phyloP scores from a whole-genome alignment of 352 stramenopile genomes.

The Phytophthora multivora region DNA sequence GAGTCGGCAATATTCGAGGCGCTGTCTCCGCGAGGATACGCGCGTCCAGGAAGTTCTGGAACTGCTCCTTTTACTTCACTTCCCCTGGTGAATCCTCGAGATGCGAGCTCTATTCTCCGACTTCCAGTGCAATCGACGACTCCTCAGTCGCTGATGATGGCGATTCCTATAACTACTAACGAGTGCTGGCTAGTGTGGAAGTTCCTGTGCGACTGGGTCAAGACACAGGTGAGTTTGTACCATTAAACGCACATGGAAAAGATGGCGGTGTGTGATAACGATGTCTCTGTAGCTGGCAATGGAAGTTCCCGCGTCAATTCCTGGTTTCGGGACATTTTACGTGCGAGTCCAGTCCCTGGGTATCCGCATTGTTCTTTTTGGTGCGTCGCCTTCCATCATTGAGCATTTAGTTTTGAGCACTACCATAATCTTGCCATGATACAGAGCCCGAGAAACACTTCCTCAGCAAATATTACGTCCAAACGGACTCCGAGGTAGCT shows the following conservation, averaged over 20 bases:
- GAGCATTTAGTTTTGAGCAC: too few species aligned
- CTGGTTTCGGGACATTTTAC: slow-evolving; percentile 69
- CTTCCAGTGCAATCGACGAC: slow-evolving; percentile 16
- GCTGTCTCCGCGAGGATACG: slow-evolving; percentile 22
- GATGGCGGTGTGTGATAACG: too few species aligned
- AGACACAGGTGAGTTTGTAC: slow-evolving; percentile 43
- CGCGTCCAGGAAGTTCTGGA: not conserved
- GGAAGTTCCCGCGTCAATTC: slow-evolving; percentile 70
- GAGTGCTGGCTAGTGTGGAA: slow-evolving; percentile 66
- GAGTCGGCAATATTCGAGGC: slow-evolving; percentile 55
- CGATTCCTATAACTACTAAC: slow-evolving; percentile 50
- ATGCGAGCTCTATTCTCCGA: slow-evolving; percentile 5
- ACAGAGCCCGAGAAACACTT: slow-evolving; percentile 65
- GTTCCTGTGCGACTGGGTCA: slow-evolving; percentile 75
- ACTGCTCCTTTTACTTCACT: not conserved
- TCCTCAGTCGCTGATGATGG: slow-evolving; percentile 52
- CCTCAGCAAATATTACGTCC: slow-evolving; percentile 54
- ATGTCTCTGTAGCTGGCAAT: slow-evolving; percentile 55
- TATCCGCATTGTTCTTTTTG: slow-evolving; percentile 68
- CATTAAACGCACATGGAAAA: too few species aligned
- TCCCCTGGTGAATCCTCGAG: slow-evolving; percentile 18
- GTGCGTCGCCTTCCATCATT: not conserved
- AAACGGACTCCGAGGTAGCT: slow-evolving; percentile 32
- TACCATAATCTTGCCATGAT: not conserved
- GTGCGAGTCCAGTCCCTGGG: slow-evolving; percentile 50